Evolutionary conservation across 129 eudicot genomes (phyloP).

Genomic region (Scalesia atractyloides): DNA sequence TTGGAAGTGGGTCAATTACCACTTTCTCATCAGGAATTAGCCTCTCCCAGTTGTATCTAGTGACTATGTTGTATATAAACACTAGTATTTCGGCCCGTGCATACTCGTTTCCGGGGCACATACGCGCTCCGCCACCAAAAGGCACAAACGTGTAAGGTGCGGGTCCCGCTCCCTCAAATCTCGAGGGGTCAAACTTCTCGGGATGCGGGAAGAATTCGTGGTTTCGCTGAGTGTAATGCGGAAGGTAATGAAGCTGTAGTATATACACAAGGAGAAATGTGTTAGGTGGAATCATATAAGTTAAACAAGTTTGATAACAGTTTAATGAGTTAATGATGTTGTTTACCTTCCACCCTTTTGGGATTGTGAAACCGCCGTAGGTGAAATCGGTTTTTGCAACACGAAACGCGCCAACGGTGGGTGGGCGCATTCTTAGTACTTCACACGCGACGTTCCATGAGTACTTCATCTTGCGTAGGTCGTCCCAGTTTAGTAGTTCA

Average conservation of each 20-base stretch:
- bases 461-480: slow-evolving; percentile 41
- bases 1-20: slow-evolving; percentile 45
- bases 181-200: slow-evolving; percentile 43
- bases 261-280: background rate
- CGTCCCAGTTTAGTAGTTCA: slow-evolving; percentile 38
- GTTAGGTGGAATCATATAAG: slow-evolving; percentile 8
- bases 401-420: slow-evolving; percentile 42
- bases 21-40: slow-evolving; percentile 44
- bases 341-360: slow-evolving; percentile 47
- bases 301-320: background rate
- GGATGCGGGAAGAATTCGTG: slow-evolving; percentile 41
- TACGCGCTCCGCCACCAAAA: slow-evolving; percentile 44
- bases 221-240: slow-evolving; percentile 46
- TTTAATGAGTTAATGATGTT: slow-evolving; percentile 8
- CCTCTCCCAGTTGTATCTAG: slow-evolving; percentile 41
- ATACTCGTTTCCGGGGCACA: slow-evolving; percentile 46
- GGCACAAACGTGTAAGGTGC: slow-evolving; percentile 48
- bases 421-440: slow-evolving; percentile 43
- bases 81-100: slow-evolving; percentile 43
- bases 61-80: slow-evolving; percentile 41
- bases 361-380: slow-evolving; percentile 34
- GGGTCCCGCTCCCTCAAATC: slow-evolving; percentile 43
- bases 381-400: slow-evolving; percentile 45
- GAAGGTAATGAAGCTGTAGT: slow-evolving; percentile 43
- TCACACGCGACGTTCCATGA: slow-evolving; percentile 49